phyloP scores from a whole-genome alignment of 192 early-diverging fungal genomes.

The Coemansia sp. region DNA sequence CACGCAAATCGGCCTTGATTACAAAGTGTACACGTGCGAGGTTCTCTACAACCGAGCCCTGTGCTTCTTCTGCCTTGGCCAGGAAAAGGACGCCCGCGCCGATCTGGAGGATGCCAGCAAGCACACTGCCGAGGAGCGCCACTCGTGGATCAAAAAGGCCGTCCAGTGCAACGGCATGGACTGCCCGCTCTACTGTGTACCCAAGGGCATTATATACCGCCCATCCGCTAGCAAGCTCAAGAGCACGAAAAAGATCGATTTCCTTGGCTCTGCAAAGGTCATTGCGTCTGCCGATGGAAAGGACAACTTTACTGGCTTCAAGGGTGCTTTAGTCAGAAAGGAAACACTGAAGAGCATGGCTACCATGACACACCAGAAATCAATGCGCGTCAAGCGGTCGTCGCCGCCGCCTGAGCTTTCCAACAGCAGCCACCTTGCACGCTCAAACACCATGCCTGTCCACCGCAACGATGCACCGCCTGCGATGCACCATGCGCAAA shows the following conservation, averaged over 20 bases:
- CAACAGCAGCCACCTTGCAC: slow-evolving; percentile 27
- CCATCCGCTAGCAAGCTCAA: slow-evolving; percentile 85
- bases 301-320: slow-evolving; percentile 58
- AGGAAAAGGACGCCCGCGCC: slow-evolving; percentile 67
- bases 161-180: slow-evolving; percentile 58
- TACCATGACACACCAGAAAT: slow-evolving; percentile 45
- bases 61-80: slow-evolving; percentile 73
- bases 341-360: slow-evolving; percentile 39
- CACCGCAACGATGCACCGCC: slow-evolving; percentile 28
- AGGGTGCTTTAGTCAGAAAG: slow-evolving; percentile 57
- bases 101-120: slow-evolving; percentile 62
- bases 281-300: slow-evolving; percentile 69
- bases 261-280: slow-evolving; percentile 79
- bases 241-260: slow-evolving; percentile 78
- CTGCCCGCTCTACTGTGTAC: slow-evolving; percentile 78
- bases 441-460: slow-evolving; percentile 52
- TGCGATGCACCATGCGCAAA: slow-evolving; percentile 3
- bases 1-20: slow-evolving; percentile 89
- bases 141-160: slow-evolving; percentile 71
- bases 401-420: slow-evolving; percentile 45
- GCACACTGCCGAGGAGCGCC: slow-evolving; percentile 69
- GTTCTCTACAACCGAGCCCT: slow-evolving; percentile 91
- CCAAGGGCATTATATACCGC: slow-evolving; percentile 76
- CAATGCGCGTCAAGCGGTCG: slow-evolving; percentile 46
- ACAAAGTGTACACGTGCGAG: slow-evolving; percentile 87